Evolutionary conservation across 2,329 filamentous ascomycete genomes (phyloP).

Genomic region (Myriosclerotinia duriaeana): DNA sequence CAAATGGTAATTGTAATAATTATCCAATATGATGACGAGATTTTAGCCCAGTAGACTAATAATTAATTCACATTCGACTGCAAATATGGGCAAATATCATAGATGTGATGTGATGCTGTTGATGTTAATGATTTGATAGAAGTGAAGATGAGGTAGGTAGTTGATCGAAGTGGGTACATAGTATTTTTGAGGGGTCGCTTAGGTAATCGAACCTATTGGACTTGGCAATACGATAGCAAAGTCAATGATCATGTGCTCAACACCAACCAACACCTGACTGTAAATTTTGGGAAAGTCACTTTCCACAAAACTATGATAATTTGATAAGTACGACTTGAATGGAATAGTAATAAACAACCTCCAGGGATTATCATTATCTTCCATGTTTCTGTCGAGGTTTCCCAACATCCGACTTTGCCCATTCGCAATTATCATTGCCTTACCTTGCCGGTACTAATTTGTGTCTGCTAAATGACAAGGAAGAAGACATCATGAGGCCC

Average conservation of each 20-base stretch:
- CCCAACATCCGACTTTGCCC: not conserved
- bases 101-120: not conserved
- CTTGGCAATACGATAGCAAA: not conserved
- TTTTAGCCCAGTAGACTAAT: not conserved
- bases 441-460: not conserved
- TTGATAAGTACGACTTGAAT: not conserved
- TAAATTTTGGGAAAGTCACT: not conserved
- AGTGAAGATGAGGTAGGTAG: not conserved
- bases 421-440: not conserved
- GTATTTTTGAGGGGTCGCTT: not conserved
- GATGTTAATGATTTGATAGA: not conserved
- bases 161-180: not conserved
- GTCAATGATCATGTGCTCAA: not conserved
- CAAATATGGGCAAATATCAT: not conserved
- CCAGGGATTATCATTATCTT: not conserved
- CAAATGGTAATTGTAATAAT: not conserved
- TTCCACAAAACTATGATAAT: not conserved
- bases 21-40: not conserved
- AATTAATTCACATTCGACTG: not conserved
- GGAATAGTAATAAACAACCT: not conserved
- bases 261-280: not conserved
- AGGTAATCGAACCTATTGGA: not conserved
- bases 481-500: not conserved
- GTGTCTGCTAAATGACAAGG: not conserved
- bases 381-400: not conserved